phyloP scores from a whole-genome alignment of 805 yeast genomes.

The Pichia phayaonensis region DNA sequence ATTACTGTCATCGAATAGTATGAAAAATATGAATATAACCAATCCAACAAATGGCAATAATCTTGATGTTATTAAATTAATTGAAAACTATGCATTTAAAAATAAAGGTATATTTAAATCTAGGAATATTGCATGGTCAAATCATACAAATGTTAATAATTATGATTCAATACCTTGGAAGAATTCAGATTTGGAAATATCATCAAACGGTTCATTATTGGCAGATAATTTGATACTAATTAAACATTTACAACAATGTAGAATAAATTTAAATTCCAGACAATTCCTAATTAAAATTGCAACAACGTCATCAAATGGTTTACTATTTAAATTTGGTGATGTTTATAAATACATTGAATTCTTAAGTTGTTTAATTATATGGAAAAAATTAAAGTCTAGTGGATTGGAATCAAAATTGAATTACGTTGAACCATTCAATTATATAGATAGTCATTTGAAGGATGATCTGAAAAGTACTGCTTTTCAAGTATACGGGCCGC shows the following conservation, averaged over 20 bases:
- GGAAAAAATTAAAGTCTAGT: slow-evolving; percentile 43
- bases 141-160: background rate
- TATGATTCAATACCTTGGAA: background rate
- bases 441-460: slow-evolving; percentile 17
- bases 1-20: background rate
- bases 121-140: background rate
- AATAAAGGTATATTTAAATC: background rate
- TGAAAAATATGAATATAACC: background rate
- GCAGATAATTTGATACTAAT: background rate
- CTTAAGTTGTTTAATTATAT: slow-evolving; percentile 36
- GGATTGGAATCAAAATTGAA: slow-evolving; percentile 45
- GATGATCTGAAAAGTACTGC: slow-evolving; percentile 49
- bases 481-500: slow-evolving; percentile 59
- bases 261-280: background rate
- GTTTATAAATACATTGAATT: slow-evolving; percentile 33
- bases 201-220: background rate
- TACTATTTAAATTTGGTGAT: slow-evolving; percentile 24
- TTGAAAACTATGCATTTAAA: background rate
- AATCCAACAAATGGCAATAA: background rate
- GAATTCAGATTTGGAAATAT: background rate
- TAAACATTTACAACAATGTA: background rate
- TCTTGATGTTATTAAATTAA: background rate
- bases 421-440: slow-evolving; percentile 26
- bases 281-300: background rate
- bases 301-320: background rate